A percentile compares a stretch with the other conserved stretches of the same genome.
phyloP scores from a whole-genome alignment of 306 rosid genomes.

The Aeschynomene evenia region DNA sequence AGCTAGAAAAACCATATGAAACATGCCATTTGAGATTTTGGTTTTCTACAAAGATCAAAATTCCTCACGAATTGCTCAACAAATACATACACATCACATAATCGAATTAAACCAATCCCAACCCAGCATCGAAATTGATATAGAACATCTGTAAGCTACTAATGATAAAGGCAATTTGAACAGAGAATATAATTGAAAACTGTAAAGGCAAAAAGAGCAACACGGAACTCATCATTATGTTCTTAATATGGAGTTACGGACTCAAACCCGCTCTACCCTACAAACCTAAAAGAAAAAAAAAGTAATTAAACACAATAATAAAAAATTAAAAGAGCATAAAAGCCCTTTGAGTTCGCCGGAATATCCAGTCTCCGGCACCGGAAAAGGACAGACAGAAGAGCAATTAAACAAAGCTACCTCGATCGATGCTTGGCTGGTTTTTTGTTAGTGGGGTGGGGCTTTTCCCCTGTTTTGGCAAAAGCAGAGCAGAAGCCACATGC shows the following conservation, averaged over 20 bases:
- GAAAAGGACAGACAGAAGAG: neutral
- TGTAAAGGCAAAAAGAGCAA: neutral
- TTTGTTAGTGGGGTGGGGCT: slow-evolving; percentile 30
- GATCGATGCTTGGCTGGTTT: slow-evolving; percentile 47
- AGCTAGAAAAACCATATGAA: neutral
- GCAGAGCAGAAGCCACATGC: slow-evolving; percentile 67
- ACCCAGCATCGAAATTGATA: too few relatives aligned
- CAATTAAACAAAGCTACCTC: slow-evolving; percentile 13
- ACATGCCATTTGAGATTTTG: slow-evolving; percentile 7
- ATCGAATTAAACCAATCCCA: neutral
- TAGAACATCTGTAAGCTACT: too few relatives aligned
- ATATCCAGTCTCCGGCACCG: slow-evolving; percentile 27
- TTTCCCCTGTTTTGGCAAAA: slow-evolving; percentile 52
- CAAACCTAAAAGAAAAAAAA: slow-evolving; percentile 15
- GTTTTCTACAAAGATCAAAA: slow-evolving; percentile 30
- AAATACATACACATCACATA: neutral
- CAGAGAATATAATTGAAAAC: neutral
- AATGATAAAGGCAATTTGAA: neutral
- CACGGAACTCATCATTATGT: slow-evolving; percentile 6
- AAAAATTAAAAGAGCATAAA: neutral
- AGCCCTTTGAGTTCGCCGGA: slow-evolving; percentile 28
- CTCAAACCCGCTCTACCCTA: slow-evolving; percentile 22
- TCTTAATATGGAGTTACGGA: neutral
- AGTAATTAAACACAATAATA: too few relatives aligned
- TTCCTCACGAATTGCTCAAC: neutral